Evolutionary conservation across 2,329 filamentous ascomycete genomes (phyloP).

Genomic region (Eurotiales sp.): DNA sequence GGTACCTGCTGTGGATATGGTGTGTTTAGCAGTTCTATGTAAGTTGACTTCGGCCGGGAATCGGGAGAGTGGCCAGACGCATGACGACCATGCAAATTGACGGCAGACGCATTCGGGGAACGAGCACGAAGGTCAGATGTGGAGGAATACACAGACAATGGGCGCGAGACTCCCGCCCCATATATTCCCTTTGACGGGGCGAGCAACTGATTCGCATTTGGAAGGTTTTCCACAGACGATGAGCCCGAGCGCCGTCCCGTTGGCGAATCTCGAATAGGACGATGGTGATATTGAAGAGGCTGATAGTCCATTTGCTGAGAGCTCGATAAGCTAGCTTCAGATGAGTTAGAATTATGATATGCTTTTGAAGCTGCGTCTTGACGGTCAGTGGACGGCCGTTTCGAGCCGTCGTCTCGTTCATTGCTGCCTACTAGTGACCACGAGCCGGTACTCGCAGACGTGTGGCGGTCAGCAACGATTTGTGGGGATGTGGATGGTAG

Average conservation of each 20-base stretch:
- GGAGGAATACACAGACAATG: constrained; percentile 71
- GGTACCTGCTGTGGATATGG: constrained; percentile 78
- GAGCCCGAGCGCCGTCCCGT: constrained; percentile 21
- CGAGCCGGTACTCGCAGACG: constrained; percentile 31
- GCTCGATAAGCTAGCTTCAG: constrained; percentile 35
- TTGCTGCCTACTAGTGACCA: constrained; percentile 32
- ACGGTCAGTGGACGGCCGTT: constrained; percentile 23
- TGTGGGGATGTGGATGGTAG: background rate
- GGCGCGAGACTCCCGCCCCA: constrained; percentile 58
- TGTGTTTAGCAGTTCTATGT: constrained; percentile 59
- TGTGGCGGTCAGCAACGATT: constrained; percentile 25
- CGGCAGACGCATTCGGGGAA: constrained; percentile 50
- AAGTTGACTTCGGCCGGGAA: constrained; percentile 57
- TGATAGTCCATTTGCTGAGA: constrained; percentile 38
- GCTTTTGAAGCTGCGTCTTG: constrained; percentile 19
- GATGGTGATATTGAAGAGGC: constrained; percentile 52
- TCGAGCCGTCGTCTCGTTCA: constrained; percentile 22
- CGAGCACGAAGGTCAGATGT: constrained; percentile 65
- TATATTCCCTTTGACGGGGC: constrained; percentile 51
- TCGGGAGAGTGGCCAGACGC: constrained; percentile 53
- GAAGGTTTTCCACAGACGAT: constrained; percentile 45
- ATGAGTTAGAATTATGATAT: constrained; percentile 28
- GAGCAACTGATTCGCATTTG: constrained; percentile 58
- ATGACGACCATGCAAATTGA: constrained; percentile 44
- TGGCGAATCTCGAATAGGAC: constrained; percentile 38